phyloP scores from a whole-genome alignment of 495 filamentous ascomycete species.

The Neurospora intermedia region DNA sequence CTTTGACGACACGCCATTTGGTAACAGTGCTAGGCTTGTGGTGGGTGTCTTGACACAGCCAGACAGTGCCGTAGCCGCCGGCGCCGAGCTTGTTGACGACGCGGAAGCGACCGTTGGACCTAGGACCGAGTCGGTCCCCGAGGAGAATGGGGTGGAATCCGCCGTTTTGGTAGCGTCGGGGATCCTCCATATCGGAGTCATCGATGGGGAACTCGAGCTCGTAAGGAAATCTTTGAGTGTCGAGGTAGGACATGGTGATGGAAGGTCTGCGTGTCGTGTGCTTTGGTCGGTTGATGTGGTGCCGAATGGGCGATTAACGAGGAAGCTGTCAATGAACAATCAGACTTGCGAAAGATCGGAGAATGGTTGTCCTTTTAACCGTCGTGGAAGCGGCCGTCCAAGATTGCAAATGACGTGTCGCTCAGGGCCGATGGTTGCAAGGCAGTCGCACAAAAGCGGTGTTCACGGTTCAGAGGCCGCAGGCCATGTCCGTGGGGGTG shows the following conservation, averaged over 20 bases:
- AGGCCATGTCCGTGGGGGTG: background rate
- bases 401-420: background rate
- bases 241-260: background rate
- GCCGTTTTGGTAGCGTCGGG: background rate
- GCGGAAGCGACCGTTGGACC: constrained; percentile 15
- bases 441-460: background rate
- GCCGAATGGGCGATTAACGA: background rate
- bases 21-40: background rate
- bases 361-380: background rate
- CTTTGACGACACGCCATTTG: constrained; percentile 15
- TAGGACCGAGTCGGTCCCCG: background rate
- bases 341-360: background rate
- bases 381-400: background rate
- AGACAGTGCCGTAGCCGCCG: constrained; percentile 38
- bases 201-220: background rate
- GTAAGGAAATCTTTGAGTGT: background rate
- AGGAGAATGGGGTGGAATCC: background rate
- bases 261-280: background rate
- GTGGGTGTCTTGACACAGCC: constrained; percentile 33
- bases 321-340: background rate
- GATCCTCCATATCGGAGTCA: background rate
- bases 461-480: background rate
- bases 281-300: background rate
- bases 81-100: constrained; percentile 40
- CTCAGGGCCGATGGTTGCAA: background rate